Evolutionary conservation across 768 basidiomycete genomes (phyloP), one percentile per base, ranked within the genome.

Genomic region (Gloeostereum incarnatum): DNA sequence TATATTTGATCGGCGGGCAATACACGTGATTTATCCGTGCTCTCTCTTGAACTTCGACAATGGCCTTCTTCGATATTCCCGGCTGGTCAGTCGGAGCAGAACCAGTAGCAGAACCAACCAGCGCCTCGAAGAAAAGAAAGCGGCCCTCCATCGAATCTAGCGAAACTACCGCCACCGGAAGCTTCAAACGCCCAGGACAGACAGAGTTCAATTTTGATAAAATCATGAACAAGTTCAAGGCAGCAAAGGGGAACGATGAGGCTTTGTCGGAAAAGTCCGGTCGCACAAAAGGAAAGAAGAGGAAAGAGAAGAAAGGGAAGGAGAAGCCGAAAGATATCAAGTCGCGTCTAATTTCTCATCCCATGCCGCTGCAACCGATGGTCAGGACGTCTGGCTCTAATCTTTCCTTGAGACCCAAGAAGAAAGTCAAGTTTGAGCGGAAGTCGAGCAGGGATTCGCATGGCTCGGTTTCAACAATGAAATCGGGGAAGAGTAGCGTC

Each of bases 21-120:
- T n/a, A n/a, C n/a, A n/a, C n/a, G n/a, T n/a, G n/a, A n/a, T n/a
- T n/a, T n/a, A n/a, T n/a, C n/a, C n/a, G n/a, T n/a, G n/a, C n/a
- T n/a, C n/a, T n/a, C n/a, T n/a, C n/a, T n/a, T n/a, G n/a, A n/a
- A n/a, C n/a, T n/a, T n/a, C 14, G 10, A n/a, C 6, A 27, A 72
- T 71, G 69, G 52, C 68, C 41, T 60, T 74, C 45, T 84, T 85
- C 55, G 62, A 79, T 30, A 74, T 84, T 14, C 75, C 81, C 3
- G 82, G 82, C 13, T 85, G 82, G 82, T 66, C 72, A 21, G 58
- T 83, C 10, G 56, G 66, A 25, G 53, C 63, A 16, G 55, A 50
- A 6, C 69, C 71, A 5, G 54, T 73, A 31, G 41, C 59, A 21
- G 57, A 62, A 30, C 49, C 57, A 4, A 47, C 42, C 25, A 38